Evolutionary conservation across 2,329 filamentous ascomycete species (phyloP).

Genomic region (Ophiostoma triangulosporum): DNA sequence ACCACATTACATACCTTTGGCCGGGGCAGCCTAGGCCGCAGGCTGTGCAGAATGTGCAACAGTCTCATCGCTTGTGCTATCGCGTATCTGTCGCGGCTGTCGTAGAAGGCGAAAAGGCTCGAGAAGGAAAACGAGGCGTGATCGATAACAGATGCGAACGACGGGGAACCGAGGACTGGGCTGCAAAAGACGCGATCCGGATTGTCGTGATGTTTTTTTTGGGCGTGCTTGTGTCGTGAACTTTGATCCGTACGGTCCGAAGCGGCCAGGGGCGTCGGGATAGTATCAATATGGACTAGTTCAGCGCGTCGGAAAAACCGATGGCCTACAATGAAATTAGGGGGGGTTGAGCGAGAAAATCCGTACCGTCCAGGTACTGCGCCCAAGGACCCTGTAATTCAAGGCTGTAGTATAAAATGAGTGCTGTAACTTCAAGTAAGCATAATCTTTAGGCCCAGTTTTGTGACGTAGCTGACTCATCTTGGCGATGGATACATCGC

Average conservation of each 20-base stretch:
- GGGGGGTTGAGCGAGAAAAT: neutral
- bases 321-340: neutral
- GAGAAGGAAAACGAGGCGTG: neutral
- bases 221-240: conserved; percentile 1
- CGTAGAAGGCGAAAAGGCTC: too few species aligned
- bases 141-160: neutral
- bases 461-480: neutral
- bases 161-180: too few species aligned
- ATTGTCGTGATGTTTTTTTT: too few species aligned
- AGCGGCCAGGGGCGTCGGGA: conserved; percentile 1
- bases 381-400: too few species aligned
- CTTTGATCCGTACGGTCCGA: conserved; percentile 6
- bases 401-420: too few species aligned
- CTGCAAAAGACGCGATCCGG: too few species aligned
- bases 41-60: conserved; percentile 1
- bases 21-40: conserved; percentile 17
- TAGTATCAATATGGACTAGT: neutral
- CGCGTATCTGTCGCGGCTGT: neutral
- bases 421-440: too few species aligned
- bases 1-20: conserved; percentile 2
- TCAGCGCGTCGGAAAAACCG: conserved; percentile 4
- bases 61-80: conserved; percentile 7
- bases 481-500: neutral
- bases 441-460: too few species aligned
- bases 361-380: neutral